These are phyloP conservation scores for Nicotiana undulata DNA, from an alignment of 257 asterid genomes.

Conservation along the genomic window DNA sequence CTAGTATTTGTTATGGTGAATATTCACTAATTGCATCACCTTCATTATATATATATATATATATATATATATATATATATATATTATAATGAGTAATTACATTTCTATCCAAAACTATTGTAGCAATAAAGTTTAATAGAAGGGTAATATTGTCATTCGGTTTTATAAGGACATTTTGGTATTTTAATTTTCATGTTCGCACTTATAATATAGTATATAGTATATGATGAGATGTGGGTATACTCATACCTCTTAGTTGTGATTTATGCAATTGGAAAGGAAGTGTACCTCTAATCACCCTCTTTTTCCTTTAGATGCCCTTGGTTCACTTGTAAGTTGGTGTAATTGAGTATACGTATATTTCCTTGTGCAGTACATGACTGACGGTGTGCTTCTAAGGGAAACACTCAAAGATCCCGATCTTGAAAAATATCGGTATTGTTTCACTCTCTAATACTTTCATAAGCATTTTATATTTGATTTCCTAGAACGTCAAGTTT, in stretches of 20 bases:
- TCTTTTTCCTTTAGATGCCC: background rate
- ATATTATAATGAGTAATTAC: no score
- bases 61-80: no score
- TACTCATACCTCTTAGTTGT: background rate
- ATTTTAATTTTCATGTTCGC: no score
- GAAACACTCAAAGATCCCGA: conserved; percentile 95
- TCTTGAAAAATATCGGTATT: conserved; percentile 87
- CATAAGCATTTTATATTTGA: background rate
- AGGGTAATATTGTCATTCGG: no score
- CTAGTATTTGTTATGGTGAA: no score
- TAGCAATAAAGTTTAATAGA: no score
- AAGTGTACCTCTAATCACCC: no score
- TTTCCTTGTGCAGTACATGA: conserved; percentile 66
- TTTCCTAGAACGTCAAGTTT: background rate
- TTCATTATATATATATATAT: no score
- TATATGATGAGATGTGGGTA: background rate
- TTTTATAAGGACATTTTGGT: no score
- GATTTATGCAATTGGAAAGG: background rate
- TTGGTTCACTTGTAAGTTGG: background rate
- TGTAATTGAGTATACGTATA: background rate
- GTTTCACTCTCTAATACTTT: background rate
- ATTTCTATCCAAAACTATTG: no score
- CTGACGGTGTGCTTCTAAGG: conserved; percentile 95
- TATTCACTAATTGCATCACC: no score
- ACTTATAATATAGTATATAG: no score